phyloP scores from a whole-genome alignment of 2,329 filamentous ascomycete species.

The Aspergillus niger region DNA sequence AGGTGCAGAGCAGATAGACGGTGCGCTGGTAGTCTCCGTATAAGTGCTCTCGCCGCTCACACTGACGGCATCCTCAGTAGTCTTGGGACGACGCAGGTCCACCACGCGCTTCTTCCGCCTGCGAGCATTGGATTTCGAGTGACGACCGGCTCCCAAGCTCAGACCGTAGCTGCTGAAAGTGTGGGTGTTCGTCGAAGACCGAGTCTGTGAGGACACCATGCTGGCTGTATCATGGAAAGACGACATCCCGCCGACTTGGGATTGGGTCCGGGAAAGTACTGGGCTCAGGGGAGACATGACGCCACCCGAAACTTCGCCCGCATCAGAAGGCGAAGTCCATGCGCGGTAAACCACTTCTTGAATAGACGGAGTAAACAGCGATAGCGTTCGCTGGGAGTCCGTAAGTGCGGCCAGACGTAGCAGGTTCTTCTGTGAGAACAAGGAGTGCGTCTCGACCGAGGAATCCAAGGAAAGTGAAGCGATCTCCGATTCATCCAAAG shows the following conservation, averaged over 20 bases:
- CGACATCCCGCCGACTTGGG: conserved; percentile 66
- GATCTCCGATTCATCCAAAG: conserved; percentile 72
- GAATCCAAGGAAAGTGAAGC: conserved; percentile 77
- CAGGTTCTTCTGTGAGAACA: conserved; percentile 95
- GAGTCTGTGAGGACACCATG: conserved; percentile 65
- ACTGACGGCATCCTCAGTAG: conserved; percentile 43
- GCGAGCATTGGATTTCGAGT: conserved; percentile 47
- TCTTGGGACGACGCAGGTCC: conserved; percentile 47
- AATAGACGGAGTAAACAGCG: conserved; percentile 88
- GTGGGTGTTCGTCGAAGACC: conserved; percentile 45
- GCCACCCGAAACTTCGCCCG: conserved; percentile 56
- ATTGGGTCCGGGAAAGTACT: conserved; percentile 64
- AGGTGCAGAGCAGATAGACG: conserved; percentile 54
- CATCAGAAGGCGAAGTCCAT: conserved; percentile 79
- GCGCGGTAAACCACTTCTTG: conserved; percentile 87
- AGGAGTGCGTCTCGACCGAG: conserved; percentile 76
- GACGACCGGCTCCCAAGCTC: conserved; percentile 43
- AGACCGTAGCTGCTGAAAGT: conserved; percentile 44
- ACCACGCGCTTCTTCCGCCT: conserved; percentile 53
- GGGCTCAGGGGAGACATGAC: conserved; percentile 48
- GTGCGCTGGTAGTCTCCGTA: conserved; percentile 48
- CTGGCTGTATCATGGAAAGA: conserved; percentile 74
- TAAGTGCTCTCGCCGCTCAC: conserved; percentile 46
- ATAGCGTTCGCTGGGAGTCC: conserved; percentile 86
- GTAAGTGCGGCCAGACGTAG: conserved; percentile 78